Evolutionary conservation across 192 early-diverging fungal genomes (phyloP).

Genomic region (Phlyctochytrium bullatum): DNA sequence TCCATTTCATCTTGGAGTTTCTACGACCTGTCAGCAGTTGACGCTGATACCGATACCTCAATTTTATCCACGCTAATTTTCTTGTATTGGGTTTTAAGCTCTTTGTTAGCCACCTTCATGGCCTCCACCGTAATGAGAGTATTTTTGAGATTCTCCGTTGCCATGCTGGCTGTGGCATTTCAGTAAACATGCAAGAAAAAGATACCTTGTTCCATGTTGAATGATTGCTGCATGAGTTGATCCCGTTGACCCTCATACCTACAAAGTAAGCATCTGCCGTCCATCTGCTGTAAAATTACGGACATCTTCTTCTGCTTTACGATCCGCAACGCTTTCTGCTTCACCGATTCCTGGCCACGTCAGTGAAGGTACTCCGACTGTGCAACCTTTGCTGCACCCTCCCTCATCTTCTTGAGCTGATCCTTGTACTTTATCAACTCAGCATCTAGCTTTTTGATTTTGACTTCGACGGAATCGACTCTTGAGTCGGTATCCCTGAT

Average conservation of each 20-base stretch:
- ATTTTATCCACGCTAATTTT: constrained; percentile 93
- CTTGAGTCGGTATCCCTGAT: constrained; percentile 82
- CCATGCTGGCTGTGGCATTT: constrained; percentile 42
- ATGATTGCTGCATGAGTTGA: constrained; percentile 92
- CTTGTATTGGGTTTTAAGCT: constrained; percentile 95
- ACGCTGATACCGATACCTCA: constrained; percentile 56
- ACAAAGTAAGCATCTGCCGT: background rate
- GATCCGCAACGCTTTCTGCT: constrained; percentile 85
- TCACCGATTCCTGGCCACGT: constrained; percentile 71
- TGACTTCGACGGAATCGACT: constrained; percentile 84
- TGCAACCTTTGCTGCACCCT: constrained; percentile 42
- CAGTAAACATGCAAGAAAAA: constrained; percentile 24
- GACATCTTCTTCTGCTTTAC: constrained; percentile 93
- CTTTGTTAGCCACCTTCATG: constrained; percentile 93
- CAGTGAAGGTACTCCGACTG: background rate
- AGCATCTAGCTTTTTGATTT: constrained; percentile 91
- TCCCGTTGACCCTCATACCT: constrained; percentile 92
- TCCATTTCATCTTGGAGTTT: constrained; percentile 98
- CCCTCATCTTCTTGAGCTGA: constrained; percentile 88
- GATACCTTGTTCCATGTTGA: constrained; percentile 98
- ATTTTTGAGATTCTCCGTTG: constrained; percentile 95
- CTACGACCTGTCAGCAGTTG: constrained; percentile 37
- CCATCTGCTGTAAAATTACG: constrained; percentile 3
- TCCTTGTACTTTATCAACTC: constrained; percentile 88
- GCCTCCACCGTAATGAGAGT: constrained; percentile 96